Evolutionary conservation across 257 asterid genomes (phyloP).

Genomic region (Eustoma russellianum): DNA sequence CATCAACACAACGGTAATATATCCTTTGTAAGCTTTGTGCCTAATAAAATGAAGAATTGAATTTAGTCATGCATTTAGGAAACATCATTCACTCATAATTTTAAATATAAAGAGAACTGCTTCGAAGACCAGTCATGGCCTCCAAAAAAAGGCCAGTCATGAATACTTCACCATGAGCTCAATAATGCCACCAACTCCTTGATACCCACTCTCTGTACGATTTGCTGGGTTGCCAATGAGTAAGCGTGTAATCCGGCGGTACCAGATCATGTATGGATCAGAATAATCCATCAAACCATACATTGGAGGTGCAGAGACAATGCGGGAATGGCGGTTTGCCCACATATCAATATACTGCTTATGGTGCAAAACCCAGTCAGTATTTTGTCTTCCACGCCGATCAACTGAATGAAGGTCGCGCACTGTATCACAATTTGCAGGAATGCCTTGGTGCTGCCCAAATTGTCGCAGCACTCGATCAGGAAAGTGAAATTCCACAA

Average conservation of each 20-base stretch:
- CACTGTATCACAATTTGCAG: slow-evolving; percentile 50
- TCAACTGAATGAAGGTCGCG: slow-evolving; percentile 66
- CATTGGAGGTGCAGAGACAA: slow-evolving; percentile 31
- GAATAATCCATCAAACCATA: slow-evolving; percentile 47
- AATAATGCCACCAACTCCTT: slow-evolving; percentile 49
- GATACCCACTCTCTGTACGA: slow-evolving; percentile 47
- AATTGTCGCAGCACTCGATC: slow-evolving; percentile 72
- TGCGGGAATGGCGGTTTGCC: slow-evolving; percentile 40
- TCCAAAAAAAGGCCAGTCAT: too few species aligned
- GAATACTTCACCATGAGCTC: slow-evolving; percentile 47
- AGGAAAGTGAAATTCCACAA: slow-evolving; percentile 69
- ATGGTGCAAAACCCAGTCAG: slow-evolving; percentile 79
- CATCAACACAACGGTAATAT: slow-evolving; percentile 55
- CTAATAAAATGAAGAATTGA: slow-evolving; percentile 18
- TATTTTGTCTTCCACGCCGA: slow-evolving; percentile 75
- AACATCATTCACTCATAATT: not conserved
- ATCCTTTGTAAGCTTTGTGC: slow-evolving; percentile 71
- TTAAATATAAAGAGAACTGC: too few species aligned
- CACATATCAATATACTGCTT: slow-evolving; percentile 62
- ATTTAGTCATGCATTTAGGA: not conserved
- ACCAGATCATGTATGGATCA: slow-evolving; percentile 72
- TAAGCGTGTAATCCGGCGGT: slow-evolving; percentile 46
- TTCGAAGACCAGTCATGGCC: too few species aligned
- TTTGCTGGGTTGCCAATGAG: slow-evolving; percentile 69
- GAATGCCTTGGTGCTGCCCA: slow-evolving; percentile 60